These are phyloP conservation scores for Aspergillus intermedius DNA, from an alignment of 2,329 filamentous ascomycete genomes.

Conservation along the genomic window DNA sequence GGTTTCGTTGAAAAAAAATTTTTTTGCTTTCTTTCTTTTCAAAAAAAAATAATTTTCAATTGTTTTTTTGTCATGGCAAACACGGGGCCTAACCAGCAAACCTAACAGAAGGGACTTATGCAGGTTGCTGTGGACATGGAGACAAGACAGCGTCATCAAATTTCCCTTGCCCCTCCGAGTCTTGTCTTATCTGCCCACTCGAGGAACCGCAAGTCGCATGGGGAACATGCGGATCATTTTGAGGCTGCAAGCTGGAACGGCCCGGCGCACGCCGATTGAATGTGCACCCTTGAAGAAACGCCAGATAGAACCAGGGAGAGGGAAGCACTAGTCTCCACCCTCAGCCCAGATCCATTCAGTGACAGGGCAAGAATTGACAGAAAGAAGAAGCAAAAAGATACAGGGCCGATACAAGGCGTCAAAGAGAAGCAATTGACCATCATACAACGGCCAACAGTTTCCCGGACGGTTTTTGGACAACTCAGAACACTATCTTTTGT, in stretches of 20 bases:
- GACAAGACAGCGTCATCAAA: constrained; percentile 25
- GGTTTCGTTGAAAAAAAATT: background rate
- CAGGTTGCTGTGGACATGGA: constrained; percentile 27
- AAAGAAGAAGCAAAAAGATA: constrained; percentile 5
- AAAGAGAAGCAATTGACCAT: constrained; percentile 8
- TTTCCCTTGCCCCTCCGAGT: constrained; percentile 22
- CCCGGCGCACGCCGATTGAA: constrained; percentile 39
- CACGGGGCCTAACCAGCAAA: constrained; percentile 33
- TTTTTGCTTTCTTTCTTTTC: background rate
- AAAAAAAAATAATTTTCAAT: constrained; percentile 4
- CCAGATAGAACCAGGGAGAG: constrained; percentile 21
- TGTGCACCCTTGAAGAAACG: constrained; percentile 32
- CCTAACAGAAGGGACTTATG: constrained; percentile 33
- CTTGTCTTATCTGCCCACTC: constrained; percentile 27
- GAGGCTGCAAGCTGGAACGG: constrained; percentile 43
- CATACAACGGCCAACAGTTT: constrained; percentile 14
- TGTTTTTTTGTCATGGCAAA: constrained; percentile 21
- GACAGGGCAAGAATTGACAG: constrained; percentile 12
- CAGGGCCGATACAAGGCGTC: constrained; percentile 3
- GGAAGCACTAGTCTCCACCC: constrained; percentile 16
- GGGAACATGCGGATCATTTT: constrained; percentile 37
- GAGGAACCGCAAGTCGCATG: constrained; percentile 22
- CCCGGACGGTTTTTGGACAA: constrained; percentile 17
- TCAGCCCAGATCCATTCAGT: constrained; percentile 14
- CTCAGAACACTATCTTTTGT: constrained; percentile 15